Evolutionary conservation across 2,329 filamentous ascomycete species (phyloP).

Genomic region (Pseudocercospora macadamiae): DNA sequence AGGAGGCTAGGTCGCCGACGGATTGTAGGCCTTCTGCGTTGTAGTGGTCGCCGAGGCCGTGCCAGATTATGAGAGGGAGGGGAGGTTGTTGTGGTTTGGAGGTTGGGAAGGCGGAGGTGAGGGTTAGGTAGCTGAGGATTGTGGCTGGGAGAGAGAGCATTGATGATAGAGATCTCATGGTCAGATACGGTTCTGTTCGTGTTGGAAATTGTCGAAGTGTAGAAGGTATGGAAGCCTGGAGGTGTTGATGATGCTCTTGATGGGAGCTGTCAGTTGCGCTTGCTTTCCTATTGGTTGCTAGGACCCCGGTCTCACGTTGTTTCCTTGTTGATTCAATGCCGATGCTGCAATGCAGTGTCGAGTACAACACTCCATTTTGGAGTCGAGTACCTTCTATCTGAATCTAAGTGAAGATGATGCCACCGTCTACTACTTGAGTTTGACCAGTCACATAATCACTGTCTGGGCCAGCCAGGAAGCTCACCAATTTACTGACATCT

Average conservation of each 20-base stretch:
- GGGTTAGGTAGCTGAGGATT: constrained; percentile 16
- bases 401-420: constrained; percentile 40
- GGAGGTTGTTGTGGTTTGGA: constrained; percentile 45
- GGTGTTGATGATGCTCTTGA: background rate
- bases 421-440: constrained; percentile 58
- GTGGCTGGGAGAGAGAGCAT: constrained; percentile 27
- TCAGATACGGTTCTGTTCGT: background rate
- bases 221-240: background rate
- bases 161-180: background rate
- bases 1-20: constrained; percentile 71
- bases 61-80: constrained; percentile 92
- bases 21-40: constrained; percentile 72
- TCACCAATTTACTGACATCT: constrained; percentile 64
- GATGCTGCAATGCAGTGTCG: no score
- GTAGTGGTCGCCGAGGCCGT: constrained; percentile 79
- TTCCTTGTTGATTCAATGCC: no score
- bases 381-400: no score
- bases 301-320: background rate
- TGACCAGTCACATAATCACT: constrained; percentile 69
- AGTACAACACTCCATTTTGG: no score
- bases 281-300: background rate
- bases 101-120: constrained; percentile 13
- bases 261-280: background rate
- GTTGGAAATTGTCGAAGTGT: background rate
- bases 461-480: constrained; percentile 62